These are phyloP conservation scores for Thuidium tamariscinum DNA, from an alignment of 225 moss, liverwort and hornwort species.

Conservation along the genomic window DNA sequence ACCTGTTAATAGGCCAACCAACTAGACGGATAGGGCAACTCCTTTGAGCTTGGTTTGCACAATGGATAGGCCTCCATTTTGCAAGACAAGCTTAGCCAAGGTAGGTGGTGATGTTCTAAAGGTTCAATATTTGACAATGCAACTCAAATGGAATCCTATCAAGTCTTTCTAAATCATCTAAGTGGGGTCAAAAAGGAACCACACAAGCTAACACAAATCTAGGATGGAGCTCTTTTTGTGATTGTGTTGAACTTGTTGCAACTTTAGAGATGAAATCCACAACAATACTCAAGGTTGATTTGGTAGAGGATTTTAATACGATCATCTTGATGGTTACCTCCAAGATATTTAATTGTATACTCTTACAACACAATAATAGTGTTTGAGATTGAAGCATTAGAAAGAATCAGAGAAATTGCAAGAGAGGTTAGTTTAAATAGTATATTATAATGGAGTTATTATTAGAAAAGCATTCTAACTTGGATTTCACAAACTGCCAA, in stretches of 20 bases:
- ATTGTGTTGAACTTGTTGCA: accelerated
- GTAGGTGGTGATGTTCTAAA: too few relatives aligned
- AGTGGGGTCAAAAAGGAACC: not conserved
- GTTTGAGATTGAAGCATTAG: not conserved
- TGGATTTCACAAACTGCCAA: not conserved
- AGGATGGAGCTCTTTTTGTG: accelerated
- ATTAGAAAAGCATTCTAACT: not conserved
- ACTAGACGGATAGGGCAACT: too few relatives aligned
- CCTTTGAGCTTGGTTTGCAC: too few relatives aligned
- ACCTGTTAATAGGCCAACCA: too few relatives aligned
- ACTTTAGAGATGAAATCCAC: not conserved
- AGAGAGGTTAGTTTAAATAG: not conserved
- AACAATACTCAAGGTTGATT: not conserved
- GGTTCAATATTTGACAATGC: too few relatives aligned
- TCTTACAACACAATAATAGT: too few relatives aligned
- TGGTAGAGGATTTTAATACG: not conserved
- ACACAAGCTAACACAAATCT: not conserved
- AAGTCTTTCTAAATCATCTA: not conserved
- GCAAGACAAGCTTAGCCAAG: too few relatives aligned
- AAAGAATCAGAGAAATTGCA: not conserved
- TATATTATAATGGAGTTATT: not conserved
- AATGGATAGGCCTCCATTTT: too few relatives aligned
- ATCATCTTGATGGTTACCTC: not conserved
- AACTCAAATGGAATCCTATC: not conserved
- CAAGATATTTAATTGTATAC: too few relatives aligned